Percentiles rank a stretch among this genome's conserved stretches.
Conservation (phyloP, 768 basidiomycete genomes). For the Hirschioporus abietinus region DNA sequence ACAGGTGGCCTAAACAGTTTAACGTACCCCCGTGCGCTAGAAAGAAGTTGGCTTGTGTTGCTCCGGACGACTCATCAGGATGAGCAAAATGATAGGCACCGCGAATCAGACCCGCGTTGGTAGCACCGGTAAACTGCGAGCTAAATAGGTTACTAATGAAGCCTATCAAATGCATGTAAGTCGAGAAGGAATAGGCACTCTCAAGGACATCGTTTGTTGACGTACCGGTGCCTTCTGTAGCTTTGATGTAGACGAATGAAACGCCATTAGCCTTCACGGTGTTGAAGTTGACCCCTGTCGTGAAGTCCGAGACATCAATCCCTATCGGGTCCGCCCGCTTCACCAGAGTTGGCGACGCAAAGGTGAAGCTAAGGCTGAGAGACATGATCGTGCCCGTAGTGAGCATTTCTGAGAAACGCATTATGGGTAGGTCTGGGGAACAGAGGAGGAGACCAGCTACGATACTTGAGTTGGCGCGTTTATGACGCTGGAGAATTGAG, state of each 20-base stretch:
- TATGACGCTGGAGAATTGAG: background rate
- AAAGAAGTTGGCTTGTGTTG: constrained; percentile 55
- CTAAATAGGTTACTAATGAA: constrained; percentile 42
- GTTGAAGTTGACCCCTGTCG: constrained; percentile 46
- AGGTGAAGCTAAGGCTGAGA: constrained; percentile 2
- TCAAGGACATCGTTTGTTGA: background rate
- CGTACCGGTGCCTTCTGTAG: constrained; percentile 56
- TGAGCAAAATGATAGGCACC: constrained; percentile 60
- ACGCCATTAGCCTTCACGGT: constrained; percentile 47
- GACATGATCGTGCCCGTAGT: background rate
- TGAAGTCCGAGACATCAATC: constrained; percentile 51
- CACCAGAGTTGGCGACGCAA: constrained; percentile 17
- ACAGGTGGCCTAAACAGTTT: background rate
- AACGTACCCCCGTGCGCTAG: constrained; percentile 46
- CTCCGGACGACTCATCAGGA: constrained; percentile 48
- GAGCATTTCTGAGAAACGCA: background rate
- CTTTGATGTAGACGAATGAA: constrained; percentile 59
- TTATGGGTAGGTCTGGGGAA: background rate
- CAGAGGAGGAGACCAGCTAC: too few species aligned
- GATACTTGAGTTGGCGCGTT: background rate
- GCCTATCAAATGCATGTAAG: constrained; percentile 11
- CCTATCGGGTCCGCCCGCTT: constrained; percentile 40
- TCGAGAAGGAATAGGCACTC: constrained; percentile 13
- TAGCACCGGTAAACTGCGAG: constrained; percentile 50
- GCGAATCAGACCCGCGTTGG: constrained; percentile 49